These are phyloP conservation scores for Flaveria trinervia DNA, from an alignment of 129 eudicot genomes.

Conservation along the genomic window DNA sequence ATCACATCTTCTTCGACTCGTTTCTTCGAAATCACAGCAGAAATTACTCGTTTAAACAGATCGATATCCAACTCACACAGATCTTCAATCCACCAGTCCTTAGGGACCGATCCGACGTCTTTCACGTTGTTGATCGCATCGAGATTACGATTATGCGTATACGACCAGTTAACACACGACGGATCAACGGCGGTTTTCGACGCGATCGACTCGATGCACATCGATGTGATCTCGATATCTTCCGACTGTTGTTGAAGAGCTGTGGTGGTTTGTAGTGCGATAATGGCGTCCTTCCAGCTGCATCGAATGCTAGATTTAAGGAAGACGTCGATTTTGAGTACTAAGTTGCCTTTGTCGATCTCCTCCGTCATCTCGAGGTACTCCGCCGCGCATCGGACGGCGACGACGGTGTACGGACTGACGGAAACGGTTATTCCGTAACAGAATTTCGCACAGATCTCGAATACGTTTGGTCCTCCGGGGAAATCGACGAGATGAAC, in stretches of 20 bases:
- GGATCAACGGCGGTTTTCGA: constrained; percentile 70
- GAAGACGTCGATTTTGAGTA: constrained; percentile 72
- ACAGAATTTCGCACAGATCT: constrained; percentile 89
- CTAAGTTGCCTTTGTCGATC: constrained; percentile 72
- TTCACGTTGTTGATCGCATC: constrained; percentile 32
- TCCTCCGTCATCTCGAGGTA: constrained; percentile 90
- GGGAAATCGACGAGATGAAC: constrained; percentile 65
- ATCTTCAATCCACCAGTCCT: constrained; percentile 97
- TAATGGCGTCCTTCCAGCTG: constrained; percentile 93
- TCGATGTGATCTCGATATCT: constrained; percentile 55
- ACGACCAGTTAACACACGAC: constrained; percentile 71
- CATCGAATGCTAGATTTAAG: constrained; percentile 73
- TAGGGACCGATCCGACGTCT: constrained; percentile 59
- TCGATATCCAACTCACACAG: constrained; percentile 78
- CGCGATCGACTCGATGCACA: constrained; percentile 77
- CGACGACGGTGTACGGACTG: constrained; percentile 77
- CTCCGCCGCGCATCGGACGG: constrained; percentile 93
- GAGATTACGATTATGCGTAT: constrained; percentile 63
- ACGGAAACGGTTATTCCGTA: constrained; percentile 77
- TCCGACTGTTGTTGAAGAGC: constrained; percentile 68
- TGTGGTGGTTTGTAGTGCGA: constrained; percentile 64
- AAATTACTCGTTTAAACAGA: constrained; percentile 72
- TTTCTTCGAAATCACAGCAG: constrained; percentile 68
- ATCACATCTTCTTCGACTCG: constrained; percentile 62
- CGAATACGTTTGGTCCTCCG: constrained; percentile 79